These are phyloP conservation scores for Spergularia marina DNA, from an alignment of 148 eudicot genomes.

Conservation along the genomic window DNA sequence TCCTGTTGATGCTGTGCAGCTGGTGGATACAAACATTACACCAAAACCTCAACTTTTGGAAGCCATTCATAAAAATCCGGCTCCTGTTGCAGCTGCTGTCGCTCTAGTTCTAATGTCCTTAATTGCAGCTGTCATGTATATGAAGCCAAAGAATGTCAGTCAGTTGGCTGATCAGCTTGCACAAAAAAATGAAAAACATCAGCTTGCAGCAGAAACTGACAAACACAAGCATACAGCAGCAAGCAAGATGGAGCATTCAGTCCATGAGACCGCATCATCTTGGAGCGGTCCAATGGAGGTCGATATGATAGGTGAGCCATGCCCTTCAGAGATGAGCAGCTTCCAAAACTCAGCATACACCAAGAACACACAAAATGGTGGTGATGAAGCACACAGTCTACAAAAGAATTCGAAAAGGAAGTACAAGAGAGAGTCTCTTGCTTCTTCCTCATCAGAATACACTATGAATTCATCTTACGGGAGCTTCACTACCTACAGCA, in stretches of 20 bases:
- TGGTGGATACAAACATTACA: background rate
- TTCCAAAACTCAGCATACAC: conserved; percentile 38
- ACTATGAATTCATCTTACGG: conserved; percentile 70
- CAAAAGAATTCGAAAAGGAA: conserved; percentile 43
- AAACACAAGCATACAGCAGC: conserved; percentile 1
- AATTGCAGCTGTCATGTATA: conserved; percentile 27
- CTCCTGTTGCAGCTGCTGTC: conserved; percentile 7
- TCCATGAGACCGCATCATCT: conserved; percentile 18
- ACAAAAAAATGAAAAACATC: conserved; percentile 6
- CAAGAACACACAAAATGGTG: conserved; percentile 28
- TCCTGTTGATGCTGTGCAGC: background rate
- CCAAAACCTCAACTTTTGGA: conserved; percentile 4
- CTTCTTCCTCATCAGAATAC: conserved; percentile 66
- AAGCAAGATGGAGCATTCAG: conserved; percentile 6
- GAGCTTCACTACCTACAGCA: conserved; percentile 87
- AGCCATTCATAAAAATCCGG: conserved; percentile 15
- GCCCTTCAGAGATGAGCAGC: conserved; percentile 79
- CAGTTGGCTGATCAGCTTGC: conserved; percentile 16
- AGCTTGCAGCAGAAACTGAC: conserved; percentile 7
- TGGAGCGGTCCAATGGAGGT: conserved; percentile 38
- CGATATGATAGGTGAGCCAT: conserved; percentile 50
- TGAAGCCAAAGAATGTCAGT: conserved; percentile 22
- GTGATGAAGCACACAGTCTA: conserved; percentile 54
- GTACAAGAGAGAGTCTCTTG: conserved; percentile 73
- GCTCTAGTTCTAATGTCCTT: conserved; percentile 24